Base-by-base conservation (phyloP, 1,284 basidiomycete species). In the Trichosporon sp. region DNA sequence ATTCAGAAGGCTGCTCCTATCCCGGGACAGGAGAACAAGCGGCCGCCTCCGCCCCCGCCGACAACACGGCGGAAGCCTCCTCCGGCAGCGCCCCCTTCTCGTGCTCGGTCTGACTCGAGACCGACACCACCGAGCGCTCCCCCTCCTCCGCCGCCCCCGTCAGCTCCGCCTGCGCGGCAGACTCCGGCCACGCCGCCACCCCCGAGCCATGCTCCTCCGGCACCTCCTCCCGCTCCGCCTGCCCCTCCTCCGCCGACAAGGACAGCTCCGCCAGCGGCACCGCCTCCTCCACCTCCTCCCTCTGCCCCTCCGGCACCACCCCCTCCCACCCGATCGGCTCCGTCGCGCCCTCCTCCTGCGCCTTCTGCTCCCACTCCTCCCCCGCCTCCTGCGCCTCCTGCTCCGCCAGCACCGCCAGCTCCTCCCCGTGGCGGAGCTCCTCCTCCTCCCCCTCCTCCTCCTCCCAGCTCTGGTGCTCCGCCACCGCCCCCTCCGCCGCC, bases 141-240 rank as follows among this genome's bases (percentile, higher is more conserved):
- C 6, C 77, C 80, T 67, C 61, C 82, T 68, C 56, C 76, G 69
- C 61, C 80, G 7, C 75, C 79, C 9, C 49, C 49, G 13, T 54
- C 49, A 0, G 78, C 80, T 0, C 78, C 83, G 1, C 81, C 82
- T 6, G 34, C 80, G 67, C 56, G 56, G 23, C 78, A 7, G 70
- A 29, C 61, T 58, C 19, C 61, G 25, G 21, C 59, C 32, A 29
- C 54, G 68, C 74, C 66, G 23, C 14, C 37, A 7, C 52, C 78
- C 3, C 58, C 58, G 4, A 56, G 56, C 19, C 3, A 77, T 8
- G 71, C 76, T 52, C 74, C 73, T 7, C 74, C 58, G 5, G 36
- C 58, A 23, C 52, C 66, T 6, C 37, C 71, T 14, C 85, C 78
- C 90, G 90, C 0, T 87, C 90, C 69, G 4, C 70, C 73, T 14